phyloP scores from a whole-genome alignment of 2,329 filamentous ascomycete species.

The Tolypocladium nubicola region DNA sequence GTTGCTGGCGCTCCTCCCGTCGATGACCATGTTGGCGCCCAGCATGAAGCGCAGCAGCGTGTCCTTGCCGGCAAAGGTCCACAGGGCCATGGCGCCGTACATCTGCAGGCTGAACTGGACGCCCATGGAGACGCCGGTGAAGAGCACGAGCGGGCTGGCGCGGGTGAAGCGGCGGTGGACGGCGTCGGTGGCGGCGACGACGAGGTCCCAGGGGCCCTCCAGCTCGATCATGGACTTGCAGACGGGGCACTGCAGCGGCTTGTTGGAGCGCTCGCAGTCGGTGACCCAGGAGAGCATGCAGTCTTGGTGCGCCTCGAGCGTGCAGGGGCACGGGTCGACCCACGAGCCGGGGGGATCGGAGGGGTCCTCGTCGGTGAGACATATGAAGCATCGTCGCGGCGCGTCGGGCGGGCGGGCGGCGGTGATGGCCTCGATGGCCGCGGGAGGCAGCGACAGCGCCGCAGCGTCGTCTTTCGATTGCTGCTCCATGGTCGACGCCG shows the following conservation, averaged over 20 bases:
- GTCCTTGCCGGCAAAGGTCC: conserved; percentile 40
- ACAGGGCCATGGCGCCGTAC: conserved; percentile 41
- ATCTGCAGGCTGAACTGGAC: conserved; percentile 40
- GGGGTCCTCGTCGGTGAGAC: conserved; percentile 45
- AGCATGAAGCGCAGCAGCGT: conserved; percentile 31
- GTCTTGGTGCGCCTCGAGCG: conserved; percentile 79
- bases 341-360: conserved; percentile 44
- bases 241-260: conserved; percentile 72
- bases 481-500: not conserved
- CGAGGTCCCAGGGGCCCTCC: conserved; percentile 59
- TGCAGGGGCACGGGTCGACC: conserved; percentile 85
- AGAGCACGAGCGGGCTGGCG: conserved; percentile 51
- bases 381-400: conserved; percentile 50
- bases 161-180: conserved; percentile 45
- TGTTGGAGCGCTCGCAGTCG: conserved; percentile 62
- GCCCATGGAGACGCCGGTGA: conserved; percentile 43
- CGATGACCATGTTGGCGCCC: conserved; percentile 18
- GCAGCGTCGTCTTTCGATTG: not conserved
- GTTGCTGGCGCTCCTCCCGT: conserved; percentile 12
- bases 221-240: conserved; percentile 77
- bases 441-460: conserved; percentile 4
- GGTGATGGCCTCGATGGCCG: conserved; percentile 7
- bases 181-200: conserved; percentile 56
- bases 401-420: conserved; percentile 12
- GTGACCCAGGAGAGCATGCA: conserved; percentile 89